Evolutionary conservation across 257 asterid species (phyloP).

Genomic region (Gentiana macrophylla): DNA sequence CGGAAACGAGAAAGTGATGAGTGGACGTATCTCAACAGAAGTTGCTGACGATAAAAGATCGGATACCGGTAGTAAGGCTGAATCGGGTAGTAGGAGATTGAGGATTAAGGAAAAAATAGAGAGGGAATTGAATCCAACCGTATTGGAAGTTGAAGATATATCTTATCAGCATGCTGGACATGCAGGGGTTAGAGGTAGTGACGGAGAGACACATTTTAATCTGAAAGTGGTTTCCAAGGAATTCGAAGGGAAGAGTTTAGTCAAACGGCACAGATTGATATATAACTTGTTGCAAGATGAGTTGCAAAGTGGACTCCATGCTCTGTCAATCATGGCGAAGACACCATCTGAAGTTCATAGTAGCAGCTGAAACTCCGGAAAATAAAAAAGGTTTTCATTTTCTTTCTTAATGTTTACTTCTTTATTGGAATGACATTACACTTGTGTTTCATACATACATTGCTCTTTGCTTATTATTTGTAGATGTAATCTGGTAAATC

Average conservation of each 20-base stretch:
- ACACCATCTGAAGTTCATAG: conserved; percentile 51
- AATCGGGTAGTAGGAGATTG: conserved; percentile 47
- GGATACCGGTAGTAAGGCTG: conserved; percentile 17
- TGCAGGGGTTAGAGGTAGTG: conserved; percentile 57
- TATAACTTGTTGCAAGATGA: conserved; percentile 73
- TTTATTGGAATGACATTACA: conserved; percentile 5
- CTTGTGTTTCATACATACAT: background rate
- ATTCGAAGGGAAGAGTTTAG: conserved; percentile 87
- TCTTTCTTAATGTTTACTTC: conserved; percentile 2
- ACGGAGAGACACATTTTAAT: conserved; percentile 84
- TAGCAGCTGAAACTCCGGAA: conserved; percentile 13
- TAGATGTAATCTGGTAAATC: no score
- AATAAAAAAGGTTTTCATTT: conserved; percentile 16
- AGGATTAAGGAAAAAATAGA: conserved; percentile 49
- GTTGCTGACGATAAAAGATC: conserved; percentile 4
- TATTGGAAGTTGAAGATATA: conserved; percentile 59
- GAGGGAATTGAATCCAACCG: conserved; percentile 42
- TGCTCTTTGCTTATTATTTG: no score
- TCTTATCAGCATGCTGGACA: conserved; percentile 89
- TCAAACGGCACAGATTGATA: conserved; percentile 79
- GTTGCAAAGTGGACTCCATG: conserved; percentile 63
- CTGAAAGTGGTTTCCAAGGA: conserved; percentile 55
- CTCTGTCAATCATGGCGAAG: conserved; percentile 67
- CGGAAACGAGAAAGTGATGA: conserved; percentile 13
- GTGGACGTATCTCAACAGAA: conserved; percentile 15